Evolutionary conservation across 768 basidiomycete genomes (phyloP), one percentile per base, ranked within the genome.

Genomic region (Termitomyces sp.): DNA sequence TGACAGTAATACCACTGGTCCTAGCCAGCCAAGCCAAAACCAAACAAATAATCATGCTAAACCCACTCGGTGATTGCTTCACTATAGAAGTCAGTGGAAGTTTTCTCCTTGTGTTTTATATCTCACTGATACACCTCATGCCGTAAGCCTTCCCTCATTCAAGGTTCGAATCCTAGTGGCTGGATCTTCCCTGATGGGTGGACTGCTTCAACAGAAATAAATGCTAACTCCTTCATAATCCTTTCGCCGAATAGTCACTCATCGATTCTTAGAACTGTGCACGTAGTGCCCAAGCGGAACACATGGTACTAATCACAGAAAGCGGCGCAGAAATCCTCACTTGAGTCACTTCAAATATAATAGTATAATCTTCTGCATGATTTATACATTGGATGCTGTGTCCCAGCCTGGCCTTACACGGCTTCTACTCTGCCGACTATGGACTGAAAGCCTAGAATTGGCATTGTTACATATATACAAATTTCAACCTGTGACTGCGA

Each of bases 181-280:
- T 88, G 87, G 83, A 82, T 92, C 56, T 95, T 91, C 69, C 90
- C 90, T 2, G 95, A 96, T 66, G 92, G 90, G 25, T 96, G 95
- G 95, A 94, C 92, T 3, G 85, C 89, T n/a, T 89, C 90, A 0
- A 94, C 93, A 0, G 86, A 90, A 76, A 93, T 85, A 65, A 53
- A 82, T 57, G 9, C 11, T 27, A 0, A 9, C 34, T 17, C 10
- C 23, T 31, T 48, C 21, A 23, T 17, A 25, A 14, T 11, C 17
- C 16, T 25, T 7, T 17, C 25, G 25, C n/a, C n/a, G 3, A 27
- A 46, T 4, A 48, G 21, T 45, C 7, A 46, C 47, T 50, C 38
- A 50, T 5, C 7, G 25, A 49, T 56, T 27, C 19, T 0, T 46
- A 93, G 90, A 88, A 87, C 55, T 90, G 90, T 49, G 90, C 89